Conservation (phyloP, 2,329 filamentous ascomycete species). For the Aspergillus quadricinctus region DNA sequence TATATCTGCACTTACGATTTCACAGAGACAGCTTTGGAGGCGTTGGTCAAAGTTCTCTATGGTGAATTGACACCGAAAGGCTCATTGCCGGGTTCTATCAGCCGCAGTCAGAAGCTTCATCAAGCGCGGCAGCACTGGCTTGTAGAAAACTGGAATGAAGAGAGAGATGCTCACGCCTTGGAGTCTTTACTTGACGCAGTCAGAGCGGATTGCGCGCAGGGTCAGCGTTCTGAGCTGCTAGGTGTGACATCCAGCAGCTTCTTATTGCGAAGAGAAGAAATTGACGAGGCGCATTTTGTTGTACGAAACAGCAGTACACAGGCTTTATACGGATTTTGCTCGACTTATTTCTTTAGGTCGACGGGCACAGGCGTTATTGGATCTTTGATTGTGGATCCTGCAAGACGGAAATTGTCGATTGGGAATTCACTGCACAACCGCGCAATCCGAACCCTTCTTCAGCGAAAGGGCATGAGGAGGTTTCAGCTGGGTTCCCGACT, state of each 20-base stretch:
- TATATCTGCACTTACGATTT: conserved; percentile 97
- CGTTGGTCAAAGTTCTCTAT: conserved; percentile 76
- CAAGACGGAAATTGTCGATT: conserved; percentile 81
- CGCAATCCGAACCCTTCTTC: conserved; percentile 70
- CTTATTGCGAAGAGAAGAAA: conserved; percentile 63
- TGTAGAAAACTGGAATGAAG: conserved; percentile 79
- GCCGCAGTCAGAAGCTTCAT: conserved; percentile 79
- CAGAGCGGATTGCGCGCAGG: conserved; percentile 57
- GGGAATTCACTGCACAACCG: conserved; percentile 84
- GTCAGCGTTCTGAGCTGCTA: conserved; percentile 64
- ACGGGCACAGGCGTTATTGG: conserved; percentile 71
- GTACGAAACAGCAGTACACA: conserved; percentile 91
- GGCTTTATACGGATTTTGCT: conserved; percentile 85
- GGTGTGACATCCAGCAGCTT: conserved; percentile 71
- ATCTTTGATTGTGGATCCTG: conserved; percentile 83
- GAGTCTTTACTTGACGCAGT: conserved; percentile 70
- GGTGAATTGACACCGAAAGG: conserved; percentile 63
- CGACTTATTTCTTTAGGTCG: conserved; percentile 75
- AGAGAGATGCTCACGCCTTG: conserved; percentile 68
- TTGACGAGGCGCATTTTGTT: conserved; percentile 83
- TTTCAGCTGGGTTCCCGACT: conserved; percentile 78
- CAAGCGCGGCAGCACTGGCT: conserved; percentile 95
- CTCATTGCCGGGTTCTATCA: conserved; percentile 64
- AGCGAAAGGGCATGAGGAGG: conserved; percentile 68
- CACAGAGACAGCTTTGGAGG: conserved; percentile 83